Conservation (phyloP, 495 filamentous ascomycete genomes). For the Cercophora sp. region DNA sequence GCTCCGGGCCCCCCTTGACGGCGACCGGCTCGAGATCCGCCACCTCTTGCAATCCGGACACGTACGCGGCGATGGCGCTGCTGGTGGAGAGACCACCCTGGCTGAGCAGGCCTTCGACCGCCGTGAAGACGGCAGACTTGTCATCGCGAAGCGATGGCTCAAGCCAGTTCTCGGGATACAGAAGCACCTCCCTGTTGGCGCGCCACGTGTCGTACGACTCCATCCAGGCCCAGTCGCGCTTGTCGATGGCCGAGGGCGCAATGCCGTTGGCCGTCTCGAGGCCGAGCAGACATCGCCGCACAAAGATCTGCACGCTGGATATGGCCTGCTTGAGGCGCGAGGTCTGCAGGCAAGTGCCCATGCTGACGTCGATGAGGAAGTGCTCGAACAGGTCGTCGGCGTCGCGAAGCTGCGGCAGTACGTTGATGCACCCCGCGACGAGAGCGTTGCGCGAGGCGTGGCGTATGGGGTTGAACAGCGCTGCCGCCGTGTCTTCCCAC, state of each 20-base stretch:
- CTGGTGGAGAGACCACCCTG: constrained; percentile 20
- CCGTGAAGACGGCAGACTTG: constrained; percentile 29
- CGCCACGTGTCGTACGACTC: constrained; percentile 24
- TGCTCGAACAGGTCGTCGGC: constrained; percentile 33
- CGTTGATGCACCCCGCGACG: too few species aligned
- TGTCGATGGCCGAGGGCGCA: background rate
- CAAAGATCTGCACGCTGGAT: constrained; percentile 32
- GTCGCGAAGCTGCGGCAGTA: too few species aligned
- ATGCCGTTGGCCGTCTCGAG: constrained; percentile 31
- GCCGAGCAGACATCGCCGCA: constrained; percentile 37
- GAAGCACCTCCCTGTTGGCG: constrained; percentile 36
- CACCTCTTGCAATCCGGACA: background rate
- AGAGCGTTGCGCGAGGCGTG: too few species aligned
- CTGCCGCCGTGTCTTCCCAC: too few species aligned
- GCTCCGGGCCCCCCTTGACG: too few species aligned
- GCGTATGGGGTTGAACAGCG: too few species aligned
- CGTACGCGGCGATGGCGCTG: background rate
- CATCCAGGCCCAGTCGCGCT: constrained; percentile 7
- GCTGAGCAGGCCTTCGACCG: constrained; percentile 26
- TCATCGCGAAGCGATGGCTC: constrained; percentile 36
- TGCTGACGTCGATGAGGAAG: constrained; percentile 37
- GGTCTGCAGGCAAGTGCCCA: constrained; percentile 29
- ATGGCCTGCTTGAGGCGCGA: constrained; percentile 39
- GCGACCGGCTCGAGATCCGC: background rate
- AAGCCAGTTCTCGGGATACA: constrained; percentile 42